Conservation (phyloP, 2,329 filamentous ascomycete genomes). For the Fusarium odoratissimum region DNA sequence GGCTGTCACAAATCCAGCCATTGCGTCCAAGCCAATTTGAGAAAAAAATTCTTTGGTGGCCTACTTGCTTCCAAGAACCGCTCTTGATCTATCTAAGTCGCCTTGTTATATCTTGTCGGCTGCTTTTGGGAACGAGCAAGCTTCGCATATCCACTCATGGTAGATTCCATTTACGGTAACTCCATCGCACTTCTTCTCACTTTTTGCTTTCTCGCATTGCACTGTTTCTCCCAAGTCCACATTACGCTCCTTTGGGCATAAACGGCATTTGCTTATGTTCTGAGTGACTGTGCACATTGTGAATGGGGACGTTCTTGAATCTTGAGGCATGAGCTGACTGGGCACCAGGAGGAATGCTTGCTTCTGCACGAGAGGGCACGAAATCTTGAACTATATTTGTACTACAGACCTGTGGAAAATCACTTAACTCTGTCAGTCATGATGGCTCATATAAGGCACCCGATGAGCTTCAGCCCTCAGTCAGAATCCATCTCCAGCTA, state of each 20-base stretch:
- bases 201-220: background rate
- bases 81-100: fast-evolving
- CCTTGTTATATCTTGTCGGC: fast-evolving
- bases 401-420: fast-evolving
- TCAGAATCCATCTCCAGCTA: no score
- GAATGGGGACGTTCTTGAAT: fast-evolving
- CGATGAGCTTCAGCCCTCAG: no score
- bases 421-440: no score
- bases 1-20: fast-evolving
- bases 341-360: no score
- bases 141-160: background rate
- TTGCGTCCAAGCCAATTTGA: background rate
- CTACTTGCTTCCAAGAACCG: background rate
- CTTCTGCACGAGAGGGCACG: no score
- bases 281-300: background rate
- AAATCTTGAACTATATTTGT: fast-evolving
- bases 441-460: no score
- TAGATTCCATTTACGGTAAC: background rate
- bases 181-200: background rate
- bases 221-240: background rate
- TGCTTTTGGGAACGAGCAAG: background rate
- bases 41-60: fast-evolving
- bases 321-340: no score
- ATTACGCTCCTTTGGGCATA: background rate
- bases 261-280: background rate